Evolutionary conservation across 2,329 filamentous ascomycete species (phyloP), one percentile per base, ranked within the genome.

Genomic region (Ceratocystiopsis sp.): DNA sequence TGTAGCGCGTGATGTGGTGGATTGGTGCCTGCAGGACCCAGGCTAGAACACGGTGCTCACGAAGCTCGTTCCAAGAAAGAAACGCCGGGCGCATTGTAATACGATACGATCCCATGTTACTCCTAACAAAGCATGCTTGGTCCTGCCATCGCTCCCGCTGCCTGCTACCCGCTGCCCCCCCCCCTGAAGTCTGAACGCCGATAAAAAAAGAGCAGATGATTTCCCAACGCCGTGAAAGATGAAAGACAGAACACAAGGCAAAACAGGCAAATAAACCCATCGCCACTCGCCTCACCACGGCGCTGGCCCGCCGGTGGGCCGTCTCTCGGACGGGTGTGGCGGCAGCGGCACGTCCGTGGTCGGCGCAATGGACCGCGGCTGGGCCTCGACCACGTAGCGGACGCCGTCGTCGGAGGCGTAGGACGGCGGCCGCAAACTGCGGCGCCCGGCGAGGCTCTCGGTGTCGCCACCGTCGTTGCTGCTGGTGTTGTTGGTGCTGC

Each of bases 341-440:
- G 63, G 62, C 19, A 69, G 54, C 35, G 63, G 60, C 10, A 64
- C 60, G 21, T 66, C 60, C 2, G 57, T 57, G n/a, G 59, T 57
- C 6, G 69, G 66, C 3, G 63, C 71, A 15, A 68, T 68, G 9
- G 73, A 76, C 45, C 75, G 61, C 37, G 75, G 75, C 44, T 68
- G 69, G 0, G 76, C 78, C 50, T 84, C 75, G 6, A 84, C 66
- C 14, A 84, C 73, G 54, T 86, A 86, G 25, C 70, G 69, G 6
- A 85, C 70, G 0, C 82, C 82, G 51, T 86, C 78, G 11, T 89
- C 81, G 0, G 79, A 84, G 4, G 70, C 66, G 55, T 91, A 91
- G 5, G 78, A 84, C 2, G 84, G 84, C 5, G 84, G 84, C 1
- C 82, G 68, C 56, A 44, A 41, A 15, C 36, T 42, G 29, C 41